Evolutionary conservation across 2,329 filamentous ascomycete species (phyloP).

Genomic region (Fusarium mangiferae): DNA sequence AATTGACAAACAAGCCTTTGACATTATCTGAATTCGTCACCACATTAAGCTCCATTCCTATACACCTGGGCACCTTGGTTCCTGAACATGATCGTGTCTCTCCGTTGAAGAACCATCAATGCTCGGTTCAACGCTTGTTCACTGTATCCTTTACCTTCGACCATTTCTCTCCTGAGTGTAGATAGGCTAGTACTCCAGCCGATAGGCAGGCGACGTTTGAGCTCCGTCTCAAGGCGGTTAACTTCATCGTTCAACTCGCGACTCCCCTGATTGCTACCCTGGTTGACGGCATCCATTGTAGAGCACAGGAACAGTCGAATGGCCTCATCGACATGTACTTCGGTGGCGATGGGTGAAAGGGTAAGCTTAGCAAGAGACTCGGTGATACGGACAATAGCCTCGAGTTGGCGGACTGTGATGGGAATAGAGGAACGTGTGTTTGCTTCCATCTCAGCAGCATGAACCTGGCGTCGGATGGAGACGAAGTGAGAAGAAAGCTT

Average conservation of each 20-base stretch:
- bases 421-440: slow-evolving; percentile 93
- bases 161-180: slow-evolving; percentile 88
- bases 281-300: slow-evolving; percentile 97
- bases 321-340: slow-evolving; percentile 94
- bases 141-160: slow-evolving; percentile 88
- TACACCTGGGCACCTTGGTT: slow-evolving; percentile 81
- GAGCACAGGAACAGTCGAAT: slow-evolving; percentile 95
- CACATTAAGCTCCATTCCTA: slow-evolving; percentile 71
- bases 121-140: slow-evolving; percentile 88
- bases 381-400: slow-evolving; percentile 96
- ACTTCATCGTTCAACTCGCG: slow-evolving; percentile 93
- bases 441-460: slow-evolving; percentile 87
- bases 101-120: slow-evolving; percentile 84
- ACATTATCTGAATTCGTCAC: slow-evolving; percentile 19
- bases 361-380: slow-evolving; percentile 94
- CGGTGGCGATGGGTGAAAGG: slow-evolving; percentile 85
- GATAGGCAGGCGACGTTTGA: slow-evolving; percentile 87
- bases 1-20: slow-evolving; percentile 18
- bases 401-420: slow-evolving; percentile 96
- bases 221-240: slow-evolving; percentile 85
- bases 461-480: slow-evolving; percentile 92
- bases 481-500: slow-evolving; percentile 98
- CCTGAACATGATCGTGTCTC: slow-evolving; percentile 86
- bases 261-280: slow-evolving; percentile 84
- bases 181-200: slow-evolving; percentile 94